Percentiles rank a stretch among this genome's conserved stretches.
phyloP scores from a whole-genome alignment of 2,329 filamentous ascomycete species.

The Corynespora cassiicola region DNA sequence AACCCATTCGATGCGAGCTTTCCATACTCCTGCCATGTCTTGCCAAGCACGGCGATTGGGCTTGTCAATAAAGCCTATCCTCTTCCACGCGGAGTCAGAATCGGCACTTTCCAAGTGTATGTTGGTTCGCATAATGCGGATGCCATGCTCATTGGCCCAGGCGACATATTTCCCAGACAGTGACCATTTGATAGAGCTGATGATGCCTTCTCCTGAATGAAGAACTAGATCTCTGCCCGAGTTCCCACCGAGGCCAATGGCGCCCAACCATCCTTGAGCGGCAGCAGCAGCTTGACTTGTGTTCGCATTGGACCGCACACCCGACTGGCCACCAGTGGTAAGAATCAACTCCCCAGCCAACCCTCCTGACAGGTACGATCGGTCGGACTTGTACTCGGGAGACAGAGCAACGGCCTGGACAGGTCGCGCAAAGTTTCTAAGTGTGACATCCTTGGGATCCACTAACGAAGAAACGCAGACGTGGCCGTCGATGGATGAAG shows the following conservation, averaged over 20 bases:
- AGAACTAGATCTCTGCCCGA: slow-evolving; percentile 84
- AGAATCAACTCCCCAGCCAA: slow-evolving; percentile 86
- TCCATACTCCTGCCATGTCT: slow-evolving; percentile 96
- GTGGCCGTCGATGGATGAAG: slow-evolving; percentile 93
- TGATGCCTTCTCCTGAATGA: slow-evolving; percentile 89
- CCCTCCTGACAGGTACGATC: slow-evolving; percentile 89
- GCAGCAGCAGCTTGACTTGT: slow-evolving; percentile 85
- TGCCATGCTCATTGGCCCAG: slow-evolving; percentile 96
- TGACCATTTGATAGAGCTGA: slow-evolving; percentile 94
- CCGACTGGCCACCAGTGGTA: slow-evolving; percentile 79
- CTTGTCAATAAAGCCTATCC: slow-evolving; percentile 89
- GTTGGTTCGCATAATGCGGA: slow-evolving; percentile 96
- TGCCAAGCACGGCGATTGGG: slow-evolving; percentile 90
- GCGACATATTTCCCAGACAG: slow-evolving; percentile 88
- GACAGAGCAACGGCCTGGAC: slow-evolving; percentile 93
- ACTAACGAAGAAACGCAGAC: slow-evolving; percentile 89
- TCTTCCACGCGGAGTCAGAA: slow-evolving; percentile 87
- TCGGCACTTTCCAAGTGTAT: slow-evolving; percentile 78
- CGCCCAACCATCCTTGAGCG: slow-evolving; percentile 89
- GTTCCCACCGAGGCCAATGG: slow-evolving; percentile 79
- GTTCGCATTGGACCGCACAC: slow-evolving; percentile 82
- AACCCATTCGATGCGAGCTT: slow-evolving; percentile 90
- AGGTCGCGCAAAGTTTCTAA: slow-evolving; percentile 92
- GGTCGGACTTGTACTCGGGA: slow-evolving; percentile 89
- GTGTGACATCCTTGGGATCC: slow-evolving; percentile 86